A percentile compares a stretch with the other conserved stretches of the same genome.
Evolutionary conservation across 2,329 filamentous ascomycete species (phyloP).

Genomic region (Periconia digitata): DNA sequence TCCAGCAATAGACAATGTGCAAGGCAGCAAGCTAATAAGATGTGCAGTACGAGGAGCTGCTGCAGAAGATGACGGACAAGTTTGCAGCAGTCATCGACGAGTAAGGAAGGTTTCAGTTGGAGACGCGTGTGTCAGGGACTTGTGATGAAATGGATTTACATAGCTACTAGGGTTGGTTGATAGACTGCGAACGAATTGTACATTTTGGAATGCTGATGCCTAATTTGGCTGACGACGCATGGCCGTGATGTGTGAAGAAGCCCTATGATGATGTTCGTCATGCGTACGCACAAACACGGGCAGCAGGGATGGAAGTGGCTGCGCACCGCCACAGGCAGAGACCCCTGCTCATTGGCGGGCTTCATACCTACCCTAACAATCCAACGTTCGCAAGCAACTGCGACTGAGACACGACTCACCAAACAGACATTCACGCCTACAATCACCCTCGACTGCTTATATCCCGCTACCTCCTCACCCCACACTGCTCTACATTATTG

Average conservation of each 20-base stretch:
- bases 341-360: neutral
- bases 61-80: constrained; percentile 93
- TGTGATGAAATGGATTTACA: too few relatives aligned
- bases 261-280: constrained; percentile 17
- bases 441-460: neutral
- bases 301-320: neutral
- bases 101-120: constrained; percentile 62
- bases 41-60: constrained; percentile 81
- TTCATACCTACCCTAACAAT: too few relatives aligned
- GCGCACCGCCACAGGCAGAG: neutral
- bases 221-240: constrained; percentile 38
- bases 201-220: constrained; percentile 33
- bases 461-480: neutral
- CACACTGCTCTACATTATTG: constrained; percentile 4
- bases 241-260: constrained; percentile 21
- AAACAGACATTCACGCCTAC: neutral
- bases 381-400: constrained; percentile 3
- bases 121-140: constrained; percentile 9
- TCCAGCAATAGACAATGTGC: neutral
- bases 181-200: constrained; percentile 30
- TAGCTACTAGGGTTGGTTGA: constrained; percentile 24
- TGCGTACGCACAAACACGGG: neutral
- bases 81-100: constrained; percentile 96
- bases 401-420: neutral
- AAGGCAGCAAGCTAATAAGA: constrained; percentile 43